Evolutionary conservation across 768 basidiomycete genomes (phyloP).

Genomic region (Tubosaeta brunneosetosa): DNA sequence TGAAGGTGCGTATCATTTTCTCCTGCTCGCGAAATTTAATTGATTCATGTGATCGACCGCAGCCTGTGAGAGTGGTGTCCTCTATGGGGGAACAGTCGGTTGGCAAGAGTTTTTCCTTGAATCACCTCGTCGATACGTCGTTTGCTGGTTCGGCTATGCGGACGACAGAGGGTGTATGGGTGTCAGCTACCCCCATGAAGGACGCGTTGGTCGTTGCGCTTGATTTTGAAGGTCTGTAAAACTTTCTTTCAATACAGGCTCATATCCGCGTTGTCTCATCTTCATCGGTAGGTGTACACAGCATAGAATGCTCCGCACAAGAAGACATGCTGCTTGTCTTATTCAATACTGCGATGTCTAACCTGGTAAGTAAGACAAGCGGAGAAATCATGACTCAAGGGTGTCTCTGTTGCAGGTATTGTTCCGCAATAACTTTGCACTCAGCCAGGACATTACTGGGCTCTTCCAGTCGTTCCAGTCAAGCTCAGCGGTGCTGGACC

Average conservation of each 20-base stretch:
- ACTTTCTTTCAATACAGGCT: too few relatives aligned
- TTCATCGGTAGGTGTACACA: conserved; percentile 48
- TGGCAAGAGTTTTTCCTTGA: conserved; percentile 54
- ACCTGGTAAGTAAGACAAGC: conserved; percentile 37
- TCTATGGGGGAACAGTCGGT: conserved; percentile 69
- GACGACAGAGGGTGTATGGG: too few relatives aligned
- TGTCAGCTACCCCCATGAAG: conserved; percentile 55
- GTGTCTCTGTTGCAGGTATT: conserved; percentile 39
- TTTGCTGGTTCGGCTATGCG: conserved; percentile 45
- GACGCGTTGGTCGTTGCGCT: conserved; percentile 52
- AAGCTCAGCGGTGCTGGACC: too few relatives aligned
- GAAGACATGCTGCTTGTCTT: conserved; percentile 61
- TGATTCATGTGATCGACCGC: too few relatives aligned
- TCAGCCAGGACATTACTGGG: conserved; percentile 57
- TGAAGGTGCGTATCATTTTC: too few relatives aligned
- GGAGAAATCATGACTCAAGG: too few relatives aligned
- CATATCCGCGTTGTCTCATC: too few relatives aligned
- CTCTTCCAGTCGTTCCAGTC: conserved; percentile 38
- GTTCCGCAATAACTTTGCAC: conserved; percentile 62
- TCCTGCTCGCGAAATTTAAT: too few relatives aligned
- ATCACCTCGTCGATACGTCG: conserved; percentile 58
- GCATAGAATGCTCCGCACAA: conserved; percentile 57
- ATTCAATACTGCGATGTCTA: conserved; percentile 63
- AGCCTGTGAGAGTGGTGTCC: conserved; percentile 51
- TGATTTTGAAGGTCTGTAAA: conserved; percentile 53